These are phyloP conservation scores for Sextonia rubra DNA, from an alignment of 164 flowering plant genomes.

Conservation along the genomic window DNA sequence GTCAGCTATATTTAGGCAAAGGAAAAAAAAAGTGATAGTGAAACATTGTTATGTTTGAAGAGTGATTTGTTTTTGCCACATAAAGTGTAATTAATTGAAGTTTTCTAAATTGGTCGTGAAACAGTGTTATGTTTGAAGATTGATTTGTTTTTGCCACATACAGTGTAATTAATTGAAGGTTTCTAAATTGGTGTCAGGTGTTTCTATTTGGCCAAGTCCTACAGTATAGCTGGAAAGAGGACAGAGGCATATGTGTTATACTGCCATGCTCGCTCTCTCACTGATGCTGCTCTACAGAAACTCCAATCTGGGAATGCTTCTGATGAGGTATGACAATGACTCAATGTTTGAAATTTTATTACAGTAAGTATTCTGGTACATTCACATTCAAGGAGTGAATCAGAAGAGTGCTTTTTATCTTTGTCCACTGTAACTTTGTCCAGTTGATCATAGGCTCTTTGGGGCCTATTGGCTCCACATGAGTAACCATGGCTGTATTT, in stretches of 20 bases:
- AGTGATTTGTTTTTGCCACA: neutral
- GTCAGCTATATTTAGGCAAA: too few species aligned
- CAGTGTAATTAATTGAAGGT: neutral
- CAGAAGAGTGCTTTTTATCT: too few species aligned
- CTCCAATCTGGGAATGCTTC: conserved; percentile 24
- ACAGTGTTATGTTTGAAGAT: neutral
- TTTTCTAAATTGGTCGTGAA: conserved; percentile 9
- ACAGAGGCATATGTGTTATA: conserved; percentile 84
- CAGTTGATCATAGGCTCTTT: too few species aligned
- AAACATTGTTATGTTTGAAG: neutral
- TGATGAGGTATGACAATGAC: conserved; percentile 43
- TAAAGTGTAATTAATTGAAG: neutral
- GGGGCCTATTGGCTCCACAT: too few species aligned
- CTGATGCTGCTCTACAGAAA: conserved; percentile 53
- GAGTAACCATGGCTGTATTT: too few species aligned
- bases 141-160: neutral
- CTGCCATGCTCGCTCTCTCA: conserved; percentile 67
- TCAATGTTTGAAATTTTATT: too few species aligned
- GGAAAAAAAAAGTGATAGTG: too few species aligned
- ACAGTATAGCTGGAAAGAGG: conserved; percentile 90
- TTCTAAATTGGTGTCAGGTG: conserved; percentile 53
- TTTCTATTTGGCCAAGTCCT: conserved; percentile 92
- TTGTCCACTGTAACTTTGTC: too few species aligned
- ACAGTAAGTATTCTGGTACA: too few species aligned
- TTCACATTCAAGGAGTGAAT: too few species aligned